phyloP scores from a whole-genome alignment of 306 rosid species.

The Medicago arabica region DNA sequence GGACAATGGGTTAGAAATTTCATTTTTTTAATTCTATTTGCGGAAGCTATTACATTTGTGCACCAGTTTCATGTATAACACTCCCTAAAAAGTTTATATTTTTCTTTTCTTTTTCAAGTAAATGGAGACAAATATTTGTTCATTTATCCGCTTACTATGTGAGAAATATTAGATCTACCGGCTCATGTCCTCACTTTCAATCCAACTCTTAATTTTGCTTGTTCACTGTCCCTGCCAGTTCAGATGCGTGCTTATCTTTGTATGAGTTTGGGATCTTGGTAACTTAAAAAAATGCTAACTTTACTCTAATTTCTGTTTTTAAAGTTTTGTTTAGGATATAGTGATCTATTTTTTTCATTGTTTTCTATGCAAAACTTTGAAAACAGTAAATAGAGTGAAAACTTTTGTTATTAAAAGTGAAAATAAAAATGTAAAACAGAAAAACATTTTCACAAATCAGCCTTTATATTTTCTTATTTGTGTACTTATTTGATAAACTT shows the following conservation, averaged over 20 bases:
- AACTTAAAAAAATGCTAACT: neutral
- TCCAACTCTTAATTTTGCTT: neutral
- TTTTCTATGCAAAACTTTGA: neutral
- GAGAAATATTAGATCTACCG: neutral
- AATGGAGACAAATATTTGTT: conserved; percentile 24
- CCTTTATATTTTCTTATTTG: neutral
- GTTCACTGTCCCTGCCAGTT: conserved; percentile 19
- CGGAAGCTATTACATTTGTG: neutral
- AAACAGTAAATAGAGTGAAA: conserved; percentile 19
- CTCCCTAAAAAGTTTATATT: neutral
- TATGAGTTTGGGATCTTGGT: neutral
- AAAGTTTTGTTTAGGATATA: neutral
- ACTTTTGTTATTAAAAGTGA: neutral
- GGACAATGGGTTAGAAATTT: conserved; percentile 21
- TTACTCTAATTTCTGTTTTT: neutral
- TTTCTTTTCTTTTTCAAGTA: conserved; percentile 13
- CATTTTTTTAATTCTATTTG: neutral
- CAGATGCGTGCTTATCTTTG: neutral
- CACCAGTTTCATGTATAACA: conserved; percentile 18
- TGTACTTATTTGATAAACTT: neutral
- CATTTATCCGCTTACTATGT: conserved; percentile 5
- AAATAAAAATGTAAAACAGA: neutral
- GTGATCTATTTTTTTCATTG: neutral
- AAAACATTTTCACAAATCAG: neutral
- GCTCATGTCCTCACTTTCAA: neutral